Base-by-base conservation (phyloP, 371 early-diverging fungal species). In the Parasitella parasitica region DNA sequence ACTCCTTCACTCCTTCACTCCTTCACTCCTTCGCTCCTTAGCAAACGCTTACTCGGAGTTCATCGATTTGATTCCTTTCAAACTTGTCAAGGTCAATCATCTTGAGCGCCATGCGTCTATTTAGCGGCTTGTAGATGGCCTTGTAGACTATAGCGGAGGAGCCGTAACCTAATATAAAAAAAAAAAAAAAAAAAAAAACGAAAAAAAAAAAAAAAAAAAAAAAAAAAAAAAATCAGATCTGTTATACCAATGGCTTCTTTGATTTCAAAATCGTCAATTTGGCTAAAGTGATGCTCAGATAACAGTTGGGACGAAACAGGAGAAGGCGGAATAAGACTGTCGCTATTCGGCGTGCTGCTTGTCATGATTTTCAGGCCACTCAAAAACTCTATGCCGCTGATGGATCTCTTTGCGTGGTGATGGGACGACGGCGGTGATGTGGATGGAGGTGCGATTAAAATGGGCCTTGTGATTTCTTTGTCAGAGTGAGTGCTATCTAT, bases 51-150 rank as follows among this genome's bases (percentile, higher is more conserved):
- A 91, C 88, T 68, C 94, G 71, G 38, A 94, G 85, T 71, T 93
- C 93, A 64, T 93, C 94, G 61, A 94, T 94, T 71, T 94, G 94
- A 69, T 91, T 90, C 20, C 94, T 70, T 67, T 92, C 93, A 80
- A 94, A 94, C 84, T 83, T 82, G 69, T 94, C 94, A 69, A 94
- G 71, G 66, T 94, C 93, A 69, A 94, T 92, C 61, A 89, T 84
- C 69, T 94, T 94, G 43, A 92, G 75, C n/a, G 90, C 90, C 35
- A 94, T 89, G 18, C 72, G 66, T 66, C 77, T 83, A 52, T 83
- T 80, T 20, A 78, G 48, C 1, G 92, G 91, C 51, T 85, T 86
- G 64, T 91, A 93, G 53, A 76, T 78, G 6, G 92, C 91, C 35
- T 78, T 77, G 70, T 90, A 91, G 6, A 93, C 94, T 18, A 88